Base-by-base conservation (phyloP, 495 filamentous ascomycete species). In the Glarea lozoyensis region DNA sequence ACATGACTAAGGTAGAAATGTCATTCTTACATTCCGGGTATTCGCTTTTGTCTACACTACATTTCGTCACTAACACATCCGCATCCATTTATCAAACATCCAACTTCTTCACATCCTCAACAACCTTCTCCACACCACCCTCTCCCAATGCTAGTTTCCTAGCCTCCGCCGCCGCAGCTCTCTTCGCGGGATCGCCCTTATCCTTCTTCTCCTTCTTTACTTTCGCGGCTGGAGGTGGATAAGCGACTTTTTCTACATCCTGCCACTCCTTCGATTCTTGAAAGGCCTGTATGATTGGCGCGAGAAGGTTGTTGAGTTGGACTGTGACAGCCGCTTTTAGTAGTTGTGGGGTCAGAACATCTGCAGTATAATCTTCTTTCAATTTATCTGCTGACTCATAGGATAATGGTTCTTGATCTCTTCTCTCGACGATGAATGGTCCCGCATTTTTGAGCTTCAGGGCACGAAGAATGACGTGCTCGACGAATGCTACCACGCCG, bases 401-500 rank as follows among this genome's bases (percentile, higher is more conserved):
- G 39, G 85, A 63, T 19, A 95, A 59, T 0, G 87, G 75, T 46
- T 93, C 88, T 31, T 64, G 68, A 50, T 75, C 69, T 37, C 70
- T 56, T 5, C 84, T 72, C 2, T 69, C 64, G 38, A 88, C 81
- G 9, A 55, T 60, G 43, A 70, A 72, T 37, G 75, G 63, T 10
- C 73, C 72, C 9, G 57, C 60, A 31, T 64, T 69, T 44, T 75
- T 66, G 25, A 82, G 62, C 18, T 59, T 57, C 10, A 75, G 58
- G 2, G 80, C 81, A 2, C 87, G 86, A 12, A 98, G 72, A 2
- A 97, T 66, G 13, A 96, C 83, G 46, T 74, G 84, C 59, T 97
- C 86, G 12, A 89, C 78, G 27, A 96, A 82, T 1, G 79, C 73
- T 11, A 95, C 61, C 6, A 97, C 58, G 10, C 92, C 92, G 57